A percentile compares a stretch with the other conserved stretches of the same genome.
Evolutionary conservation across 352 stramenopile species (phyloP).

Genomic region (Globisporangium okanoganense): DNA sequence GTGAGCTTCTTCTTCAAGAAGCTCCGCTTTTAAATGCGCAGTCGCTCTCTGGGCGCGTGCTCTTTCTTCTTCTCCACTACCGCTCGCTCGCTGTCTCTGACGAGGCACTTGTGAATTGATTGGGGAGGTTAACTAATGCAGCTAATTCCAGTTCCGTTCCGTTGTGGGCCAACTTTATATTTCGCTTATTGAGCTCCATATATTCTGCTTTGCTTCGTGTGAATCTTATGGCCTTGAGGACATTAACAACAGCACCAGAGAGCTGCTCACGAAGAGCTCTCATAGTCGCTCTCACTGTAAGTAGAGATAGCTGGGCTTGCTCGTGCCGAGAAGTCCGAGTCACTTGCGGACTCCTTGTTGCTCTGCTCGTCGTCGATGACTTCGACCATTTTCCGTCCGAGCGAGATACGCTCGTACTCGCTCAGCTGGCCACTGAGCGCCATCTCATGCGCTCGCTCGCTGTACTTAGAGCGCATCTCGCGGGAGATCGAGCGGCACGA

Average conservation of each 20-base stretch:
- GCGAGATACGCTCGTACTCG: conserved; percentile 34
- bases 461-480: conserved; percentile 39
- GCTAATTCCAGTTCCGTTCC: conserved; percentile 62
- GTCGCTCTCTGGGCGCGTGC: conserved; percentile 12
- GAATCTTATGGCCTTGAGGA: conserved; percentile 8
- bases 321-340: conserved; percentile 20
- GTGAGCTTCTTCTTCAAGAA: conserved; percentile 99
- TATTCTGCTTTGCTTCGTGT: not conserved
- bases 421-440: conserved; percentile 18
- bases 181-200: conserved; percentile 1
- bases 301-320: not conserved
- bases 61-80: no score
- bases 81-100: conserved; percentile 13
- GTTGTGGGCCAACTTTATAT: conserved; percentile 26
- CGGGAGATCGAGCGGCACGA: conserved; percentile 66
- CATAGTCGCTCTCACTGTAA: not conserved
- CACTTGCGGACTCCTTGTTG: conserved; percentile 18
- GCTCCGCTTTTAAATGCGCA: conserved; percentile 96
- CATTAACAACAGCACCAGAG: not conserved
- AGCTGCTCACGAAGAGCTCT: not conserved
- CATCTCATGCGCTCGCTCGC: conserved; percentile 18
- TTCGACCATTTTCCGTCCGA: conserved; percentile 31
- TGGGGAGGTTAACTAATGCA: conserved; percentile 52
- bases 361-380: conserved; percentile 30
- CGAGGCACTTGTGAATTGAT: conserved; percentile 33